These are phyloP conservation scores for Cryphonectria naterciae DNA, from an alignment of 2,329 filamentous ascomycete genomes.

Conservation along the genomic window DNA sequence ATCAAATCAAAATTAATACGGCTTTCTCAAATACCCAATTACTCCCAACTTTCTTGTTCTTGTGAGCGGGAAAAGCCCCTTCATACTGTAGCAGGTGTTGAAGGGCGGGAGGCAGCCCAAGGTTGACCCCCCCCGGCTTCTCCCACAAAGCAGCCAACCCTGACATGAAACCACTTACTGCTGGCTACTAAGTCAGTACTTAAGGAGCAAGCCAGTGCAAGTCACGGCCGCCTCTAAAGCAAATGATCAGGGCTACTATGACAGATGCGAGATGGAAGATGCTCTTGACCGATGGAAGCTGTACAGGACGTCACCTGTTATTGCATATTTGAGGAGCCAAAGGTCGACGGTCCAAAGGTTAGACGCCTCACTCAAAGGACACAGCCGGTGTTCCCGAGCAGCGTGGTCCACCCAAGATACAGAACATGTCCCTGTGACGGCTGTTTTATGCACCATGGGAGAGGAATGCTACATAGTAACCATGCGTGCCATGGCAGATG, in stretches of 20 bases:
- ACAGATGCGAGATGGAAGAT: neutral
- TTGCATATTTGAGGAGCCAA: too few species aligned
- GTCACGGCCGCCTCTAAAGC: neutral
- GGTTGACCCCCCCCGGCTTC: neutral
- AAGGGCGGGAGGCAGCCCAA: neutral
- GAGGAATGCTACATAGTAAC: neutral
- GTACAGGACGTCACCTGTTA: neutral
- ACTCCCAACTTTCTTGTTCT: too few species aligned
- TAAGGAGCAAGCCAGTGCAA: neutral
- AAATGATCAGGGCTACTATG: neutral
- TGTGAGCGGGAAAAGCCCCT: neutral
- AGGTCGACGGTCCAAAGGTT: too few species aligned
- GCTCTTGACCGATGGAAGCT: neutral
- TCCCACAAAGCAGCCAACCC: neutral
- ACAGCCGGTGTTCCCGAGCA: neutral
- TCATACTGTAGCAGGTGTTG: neutral
- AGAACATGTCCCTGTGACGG: neutral
- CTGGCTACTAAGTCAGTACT: too few species aligned
- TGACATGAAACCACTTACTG: neutral
- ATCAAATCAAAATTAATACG: neutral
- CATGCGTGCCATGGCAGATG: conserved; percentile 3
- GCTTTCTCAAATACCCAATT: too few species aligned
- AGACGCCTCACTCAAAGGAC: neutral
- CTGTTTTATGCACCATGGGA: neutral
- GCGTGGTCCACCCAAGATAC: neutral